Evolutionary conservation across 2,329 filamentous ascomycete species (phyloP).

Genomic region (Aspergillus novofumigatus): DNA sequence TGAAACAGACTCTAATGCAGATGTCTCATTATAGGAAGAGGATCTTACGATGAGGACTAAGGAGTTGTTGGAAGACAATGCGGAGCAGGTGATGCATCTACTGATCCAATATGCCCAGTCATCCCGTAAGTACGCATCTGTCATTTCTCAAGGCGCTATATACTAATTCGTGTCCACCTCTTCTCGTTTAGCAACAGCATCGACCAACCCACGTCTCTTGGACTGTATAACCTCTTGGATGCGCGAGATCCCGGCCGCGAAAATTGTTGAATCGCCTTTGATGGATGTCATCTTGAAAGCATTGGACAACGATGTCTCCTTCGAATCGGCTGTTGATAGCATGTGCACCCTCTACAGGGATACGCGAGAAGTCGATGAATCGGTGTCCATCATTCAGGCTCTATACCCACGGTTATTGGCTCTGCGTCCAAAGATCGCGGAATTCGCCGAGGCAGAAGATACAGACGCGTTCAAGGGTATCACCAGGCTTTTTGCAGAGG

Average conservation of each 20-base stretch:
- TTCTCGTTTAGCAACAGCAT: slow-evolving; percentile 58
- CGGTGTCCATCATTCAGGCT: slow-evolving; percentile 71
- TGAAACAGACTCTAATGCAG: slow-evolving; percentile 46
- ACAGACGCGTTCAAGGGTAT: slow-evolving; percentile 80
- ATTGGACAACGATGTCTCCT: slow-evolving; percentile 69
- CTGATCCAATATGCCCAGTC: slow-evolving; percentile 89
- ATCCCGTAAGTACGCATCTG: slow-evolving; percentile 57
- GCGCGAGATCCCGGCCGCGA: slow-evolving; percentile 78
- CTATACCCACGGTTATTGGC: slow-evolving; percentile 78
- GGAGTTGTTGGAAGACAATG: slow-evolving; percentile 88
- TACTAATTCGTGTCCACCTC: slow-evolving; percentile 13
- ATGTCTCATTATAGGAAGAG: slow-evolving; percentile 70
- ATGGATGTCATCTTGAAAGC: slow-evolving; percentile 76
- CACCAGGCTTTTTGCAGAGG: slow-evolving; percentile 86
- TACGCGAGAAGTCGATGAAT: slow-evolving; percentile 90
- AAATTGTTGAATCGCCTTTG: slow-evolving; percentile 80
- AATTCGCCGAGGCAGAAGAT: slow-evolving; percentile 76
- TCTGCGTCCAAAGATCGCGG: slow-evolving; percentile 70
- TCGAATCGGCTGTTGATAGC: slow-evolving; percentile 86
- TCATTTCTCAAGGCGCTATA: slow-evolving; percentile 4
- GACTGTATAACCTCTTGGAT: slow-evolving; percentile 98
- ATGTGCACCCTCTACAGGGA: slow-evolving; percentile 88
- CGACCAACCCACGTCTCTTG: slow-evolving; percentile 83
- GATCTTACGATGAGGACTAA: slow-evolving; percentile 80
- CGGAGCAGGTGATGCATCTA: slow-evolving; percentile 77